Conservation (phyloP, 805 yeast species). For the Wickerhamomyces kurtzmanii region DNA sequence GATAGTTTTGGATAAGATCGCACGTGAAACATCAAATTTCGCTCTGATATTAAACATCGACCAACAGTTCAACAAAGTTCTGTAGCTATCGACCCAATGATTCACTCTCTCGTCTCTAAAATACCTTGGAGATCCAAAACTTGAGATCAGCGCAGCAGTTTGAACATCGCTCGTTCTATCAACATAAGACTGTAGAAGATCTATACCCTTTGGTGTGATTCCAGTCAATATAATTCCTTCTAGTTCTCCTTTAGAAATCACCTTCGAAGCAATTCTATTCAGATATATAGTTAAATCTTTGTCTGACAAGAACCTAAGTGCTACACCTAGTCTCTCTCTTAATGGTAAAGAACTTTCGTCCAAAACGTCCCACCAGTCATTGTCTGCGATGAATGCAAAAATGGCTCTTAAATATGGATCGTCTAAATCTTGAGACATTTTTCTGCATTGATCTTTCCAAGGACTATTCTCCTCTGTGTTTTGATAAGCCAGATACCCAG, state of each 20-base stretch:
- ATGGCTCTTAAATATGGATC: slow-evolving; percentile 87
- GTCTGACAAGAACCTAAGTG: slow-evolving; percentile 76
- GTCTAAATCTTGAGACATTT: slow-evolving; percentile 77
- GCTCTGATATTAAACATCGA: slow-evolving; percentile 70
- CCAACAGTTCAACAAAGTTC: slow-evolving; percentile 72
- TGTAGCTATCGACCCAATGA: slow-evolving; percentile 68
- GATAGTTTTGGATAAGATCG: slow-evolving; percentile 46
- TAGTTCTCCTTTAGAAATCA: slow-evolving; percentile 69
- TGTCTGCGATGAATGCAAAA: slow-evolving; percentile 88
- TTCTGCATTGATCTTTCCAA: slow-evolving; percentile 91
- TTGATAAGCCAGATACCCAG: slow-evolving; percentile 73
- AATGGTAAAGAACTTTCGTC: slow-evolving; percentile 85
- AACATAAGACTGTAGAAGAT: slow-evolving; percentile 76
- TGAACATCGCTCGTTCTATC: slow-evolving; percentile 87
- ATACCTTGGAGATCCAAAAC: slow-evolving; percentile 79
- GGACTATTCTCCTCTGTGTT: slow-evolving; percentile 39
- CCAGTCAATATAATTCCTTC: slow-evolving; percentile 91
- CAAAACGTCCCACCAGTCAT: slow-evolving; percentile 93
- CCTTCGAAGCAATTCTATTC: slow-evolving; percentile 58
- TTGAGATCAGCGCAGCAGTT: slow-evolving; percentile 74
- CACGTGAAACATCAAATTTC: slow-evolving; percentile 71
- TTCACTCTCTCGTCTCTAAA: slow-evolving; percentile 68
- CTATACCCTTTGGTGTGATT: slow-evolving; percentile 77
- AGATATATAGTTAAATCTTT: slow-evolving; percentile 66
- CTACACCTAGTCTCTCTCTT: slow-evolving; percentile 84